Evolutionary conservation across 2,329 filamentous ascomycete species (phyloP).

Genomic region (Xylariaceae sp.): DNA sequence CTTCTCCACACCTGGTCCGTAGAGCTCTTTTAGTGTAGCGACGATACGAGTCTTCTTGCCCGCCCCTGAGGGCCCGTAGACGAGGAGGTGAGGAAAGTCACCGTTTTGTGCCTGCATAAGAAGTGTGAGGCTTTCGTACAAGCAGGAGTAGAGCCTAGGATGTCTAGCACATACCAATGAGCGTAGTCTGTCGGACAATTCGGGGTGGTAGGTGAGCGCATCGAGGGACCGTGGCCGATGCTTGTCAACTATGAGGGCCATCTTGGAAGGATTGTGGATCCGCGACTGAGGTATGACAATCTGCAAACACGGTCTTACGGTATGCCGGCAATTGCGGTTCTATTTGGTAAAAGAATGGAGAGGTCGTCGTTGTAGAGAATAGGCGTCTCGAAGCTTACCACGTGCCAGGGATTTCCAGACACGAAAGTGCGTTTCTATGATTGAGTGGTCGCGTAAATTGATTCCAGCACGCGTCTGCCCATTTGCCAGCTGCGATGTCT

Average conservation of each 20-base stretch:
- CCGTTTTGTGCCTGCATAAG: conserved; percentile 79
- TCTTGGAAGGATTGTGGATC: conserved; percentile 31
- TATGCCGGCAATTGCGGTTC: no score
- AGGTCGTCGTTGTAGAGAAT: not conserved
- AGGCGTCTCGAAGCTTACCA: not conserved
- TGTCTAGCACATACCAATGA: conserved; percentile 62
- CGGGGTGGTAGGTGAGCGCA: conserved; percentile 77
- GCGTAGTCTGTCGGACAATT: conserved; percentile 80
- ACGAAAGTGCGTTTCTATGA: not conserved
- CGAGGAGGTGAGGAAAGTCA: conserved; percentile 94
- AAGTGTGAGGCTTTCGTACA: conserved; percentile 3
- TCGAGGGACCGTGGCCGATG: conserved; percentile 72
- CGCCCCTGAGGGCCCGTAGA: conserved; percentile 93
- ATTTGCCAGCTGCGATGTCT: not conserved
- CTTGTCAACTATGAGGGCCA: conserved; percentile 69
- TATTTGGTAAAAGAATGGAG: not conserved
- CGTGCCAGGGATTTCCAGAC: not conserved
- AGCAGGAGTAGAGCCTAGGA: not conserved
- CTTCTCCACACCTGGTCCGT: conserved; percentile 95
- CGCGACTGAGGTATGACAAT: not conserved
- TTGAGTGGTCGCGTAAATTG: conserved; percentile 32
- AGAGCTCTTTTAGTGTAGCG: conserved; percentile 90
- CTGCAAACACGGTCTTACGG: not conserved
- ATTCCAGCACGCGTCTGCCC: conserved; percentile 27
- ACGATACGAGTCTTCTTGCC: conserved; percentile 98